Conservation (phyloP, 148 eudicot species). For the Mesembryanthemum crystallinum region DNA sequence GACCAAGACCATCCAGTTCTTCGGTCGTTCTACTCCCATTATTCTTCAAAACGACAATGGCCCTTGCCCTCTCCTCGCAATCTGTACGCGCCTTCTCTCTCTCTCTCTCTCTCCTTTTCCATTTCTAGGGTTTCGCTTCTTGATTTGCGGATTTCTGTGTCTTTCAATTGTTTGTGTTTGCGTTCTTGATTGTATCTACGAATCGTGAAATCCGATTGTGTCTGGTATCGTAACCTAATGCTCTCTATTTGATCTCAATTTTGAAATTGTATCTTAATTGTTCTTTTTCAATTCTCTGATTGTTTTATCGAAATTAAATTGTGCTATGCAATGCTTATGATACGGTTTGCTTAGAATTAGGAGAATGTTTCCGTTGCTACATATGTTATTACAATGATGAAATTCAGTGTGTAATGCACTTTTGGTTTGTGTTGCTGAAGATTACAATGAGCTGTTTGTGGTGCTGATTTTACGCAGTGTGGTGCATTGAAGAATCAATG, state of each 20-base stretch:
- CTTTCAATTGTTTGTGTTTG: background rate
- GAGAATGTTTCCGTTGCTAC: background rate
- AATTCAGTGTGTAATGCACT: background rate
- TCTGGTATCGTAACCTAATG: background rate
- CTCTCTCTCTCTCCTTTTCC: background rate
- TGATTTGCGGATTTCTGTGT: conserved; percentile 2
- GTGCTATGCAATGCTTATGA: background rate
- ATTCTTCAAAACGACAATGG: conserved; percentile 96
- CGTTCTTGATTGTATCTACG: background rate
- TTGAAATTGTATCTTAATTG: too few species aligned
- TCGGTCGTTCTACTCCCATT: conserved; percentile 65
- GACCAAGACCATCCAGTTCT: conserved; percentile 70
- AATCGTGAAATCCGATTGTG: background rate
- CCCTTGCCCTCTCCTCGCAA: conserved; percentile 95
- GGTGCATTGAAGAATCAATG: background rate
- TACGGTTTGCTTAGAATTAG: background rate
- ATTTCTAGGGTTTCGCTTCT: conserved; percentile 36
- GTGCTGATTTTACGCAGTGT: background rate
- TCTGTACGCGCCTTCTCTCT: conserved; percentile 44
- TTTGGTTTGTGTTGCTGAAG: background rate
- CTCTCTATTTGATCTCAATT: background rate
- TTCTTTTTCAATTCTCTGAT: background rate
- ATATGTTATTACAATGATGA: background rate
- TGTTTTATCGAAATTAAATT: background rate
- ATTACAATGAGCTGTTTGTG: background rate